Base-by-base conservation (phyloP, 148 eudicot species). In the Diospyros kaki region DNA sequence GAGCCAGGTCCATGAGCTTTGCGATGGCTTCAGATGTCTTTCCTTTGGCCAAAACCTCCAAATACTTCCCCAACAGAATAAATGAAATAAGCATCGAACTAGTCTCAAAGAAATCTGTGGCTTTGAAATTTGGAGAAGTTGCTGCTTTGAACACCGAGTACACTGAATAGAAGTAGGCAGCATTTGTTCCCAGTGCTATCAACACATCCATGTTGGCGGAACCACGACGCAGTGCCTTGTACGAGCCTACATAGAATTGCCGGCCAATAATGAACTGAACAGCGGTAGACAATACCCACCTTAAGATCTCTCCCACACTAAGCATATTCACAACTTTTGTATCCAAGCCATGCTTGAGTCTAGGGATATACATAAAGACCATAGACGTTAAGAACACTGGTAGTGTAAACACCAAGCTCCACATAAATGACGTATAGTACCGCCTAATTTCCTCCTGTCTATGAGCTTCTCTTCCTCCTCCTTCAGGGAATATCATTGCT, bases 131-230 rank as follows among this genome's bases (percentile, higher is more conserved):
- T 48, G 72, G 82, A 78, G 96, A 89, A 40, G 87, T 86, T 17
- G 99, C 93, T 17, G 99, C 93, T 85, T 93, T 85, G 63, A 95
- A 60, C 50, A 89, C 91, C 0, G 88, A 87, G 68, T 93, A 95
- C 14, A 89, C 94, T 6, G 99, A 95, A 76, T 90, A 95, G 58
- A 91, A 95, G 77, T 93, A 95, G 14, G 99, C 99, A 55, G 99
- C 91, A 75, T 95, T 95, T 69, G 99, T 95, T 79, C 99, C 99
- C 74, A 95, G 73, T 15, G 93, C 93, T 71, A 93, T 95, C 79
- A 95, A 77, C 76, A 95, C 99, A 84, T 95, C 99, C 99, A 95
- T 95, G 77, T 95, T 95, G 60, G 99, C 97, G 9, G 96, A 93
- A 61, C 97, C 93, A 74, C 84, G 90, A 48, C 85, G 81, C 66